Percentiles rank a stretch among this genome's conserved stretches.
Evolutionary conservation across 2,329 filamentous ascomycete species (phyloP).

Genomic region (Aspergillus novofumigatus): DNA sequence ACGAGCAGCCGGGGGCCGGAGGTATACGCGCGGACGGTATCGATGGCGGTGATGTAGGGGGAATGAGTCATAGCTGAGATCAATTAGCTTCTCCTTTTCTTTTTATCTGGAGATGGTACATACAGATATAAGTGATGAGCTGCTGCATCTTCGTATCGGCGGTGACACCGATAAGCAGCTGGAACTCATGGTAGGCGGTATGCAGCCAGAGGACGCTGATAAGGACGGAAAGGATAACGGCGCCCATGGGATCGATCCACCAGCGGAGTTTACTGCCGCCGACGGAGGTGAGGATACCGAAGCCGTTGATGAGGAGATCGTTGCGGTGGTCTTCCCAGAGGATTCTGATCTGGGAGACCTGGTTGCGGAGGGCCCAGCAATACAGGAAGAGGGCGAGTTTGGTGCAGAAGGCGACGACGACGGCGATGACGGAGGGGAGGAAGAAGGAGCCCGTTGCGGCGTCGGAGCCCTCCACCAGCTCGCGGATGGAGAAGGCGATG

Average conservation of each 20-base stretch:
- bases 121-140: slow-evolving; percentile 89
- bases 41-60: slow-evolving; percentile 73
- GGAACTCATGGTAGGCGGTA: slow-evolving; percentile 84
- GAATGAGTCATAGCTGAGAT: slow-evolving; percentile 73
- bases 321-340: slow-evolving; percentile 97
- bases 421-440: slow-evolving; percentile 78
- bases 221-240: slow-evolving; percentile 73
- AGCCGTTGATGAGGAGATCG: slow-evolving; percentile 93
- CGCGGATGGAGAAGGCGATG: slow-evolving; percentile 77
- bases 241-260: slow-evolving; percentile 95
- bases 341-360: slow-evolving; percentile 87
- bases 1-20: slow-evolving; percentile 83
- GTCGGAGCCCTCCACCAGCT: slow-evolving; percentile 53
- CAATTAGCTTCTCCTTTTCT: not conserved
- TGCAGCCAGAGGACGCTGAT: slow-evolving; percentile 78
- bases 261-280: slow-evolving; percentile 81
- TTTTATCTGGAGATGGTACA: slow-evolving; percentile 15
- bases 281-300: slow-evolving; percentile 87
- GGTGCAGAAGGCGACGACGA: slow-evolving; percentile 75
- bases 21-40: slow-evolving; percentile 93
- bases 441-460: slow-evolving; percentile 64
- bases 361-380: slow-evolving; percentile 85
- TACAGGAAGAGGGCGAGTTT: slow-evolving; percentile 84
- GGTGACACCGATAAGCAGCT: slow-evolving; percentile 83
- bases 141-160: slow-evolving; percentile 83